These are phyloP conservation scores for Elsinoe arachidis DNA, from an alignment of 2,329 filamentous ascomycete species.

Conservation along the genomic window DNA sequence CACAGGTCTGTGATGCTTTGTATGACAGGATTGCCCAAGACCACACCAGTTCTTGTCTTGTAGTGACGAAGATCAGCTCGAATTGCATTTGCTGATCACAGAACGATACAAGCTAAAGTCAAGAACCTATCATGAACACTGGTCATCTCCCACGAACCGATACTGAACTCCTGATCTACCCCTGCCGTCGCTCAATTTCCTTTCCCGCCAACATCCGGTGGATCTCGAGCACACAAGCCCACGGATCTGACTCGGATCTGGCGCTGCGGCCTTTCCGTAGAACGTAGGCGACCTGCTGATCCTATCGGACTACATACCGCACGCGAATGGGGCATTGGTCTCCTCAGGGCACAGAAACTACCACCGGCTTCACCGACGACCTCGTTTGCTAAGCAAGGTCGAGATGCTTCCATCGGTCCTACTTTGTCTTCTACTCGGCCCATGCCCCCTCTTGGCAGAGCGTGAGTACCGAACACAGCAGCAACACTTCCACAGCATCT, in stretches of 20 bases:
- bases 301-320: background rate
- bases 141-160: background rate
- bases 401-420: no score
- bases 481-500: background rate
- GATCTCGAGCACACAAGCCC: background rate
- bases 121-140: background rate
- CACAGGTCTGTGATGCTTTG: no score
- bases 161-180: background rate
- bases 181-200: background rate
- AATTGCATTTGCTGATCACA: no score
- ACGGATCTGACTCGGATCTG: background rate
- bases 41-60: no score
- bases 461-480: background rate
- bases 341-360: background rate
- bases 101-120: background rate
- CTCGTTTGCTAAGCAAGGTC: no score
- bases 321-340: background rate
- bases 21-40: no score
- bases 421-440: background rate
- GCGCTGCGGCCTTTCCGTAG: background rate
- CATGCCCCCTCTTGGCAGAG: background rate
- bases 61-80: no score
- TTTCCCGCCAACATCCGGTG: background rate
- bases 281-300: background rate
- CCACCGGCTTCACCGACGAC: background rate